These are phyloP conservation scores for Phanerochaete carnosa DNA, from an alignment of 768 basidiomycete genomes.

Conservation along the genomic window DNA sequence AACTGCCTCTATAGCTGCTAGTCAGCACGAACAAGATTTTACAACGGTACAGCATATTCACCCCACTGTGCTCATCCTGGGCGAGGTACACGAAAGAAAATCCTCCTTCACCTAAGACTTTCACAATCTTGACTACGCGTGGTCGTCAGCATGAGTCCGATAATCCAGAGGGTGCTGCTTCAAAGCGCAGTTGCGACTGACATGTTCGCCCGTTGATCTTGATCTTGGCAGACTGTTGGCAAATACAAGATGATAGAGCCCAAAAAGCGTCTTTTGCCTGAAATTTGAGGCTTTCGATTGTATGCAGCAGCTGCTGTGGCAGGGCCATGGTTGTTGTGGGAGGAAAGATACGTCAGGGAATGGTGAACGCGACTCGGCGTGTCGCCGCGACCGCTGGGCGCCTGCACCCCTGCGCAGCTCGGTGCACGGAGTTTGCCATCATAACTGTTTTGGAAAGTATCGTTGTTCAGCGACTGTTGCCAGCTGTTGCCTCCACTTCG, in stretches of 20 bases:
- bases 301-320: slow-evolving; percentile 23
- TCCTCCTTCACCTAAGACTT: slow-evolving; percentile 93
- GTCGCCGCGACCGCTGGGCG: neutral
- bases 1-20: slow-evolving; percentile 66
- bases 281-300: slow-evolving; percentile 27
- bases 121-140: slow-evolving; percentile 75
- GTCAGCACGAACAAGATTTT: neutral
- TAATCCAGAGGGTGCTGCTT: neutral
- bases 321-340: slow-evolving; percentile 15
- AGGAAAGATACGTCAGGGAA: neutral
- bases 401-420: neutral
- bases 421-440: slow-evolving; percentile 1
- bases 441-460: neutral
- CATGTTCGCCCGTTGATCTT: slow-evolving; percentile 97
- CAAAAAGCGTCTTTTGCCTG: slow-evolving; percentile 80
- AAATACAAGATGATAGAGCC: slow-evolving; percentile 78
- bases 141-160: neutral
- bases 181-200: slow-evolving; percentile 36
- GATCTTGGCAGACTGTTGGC: slow-evolving; percentile 77
- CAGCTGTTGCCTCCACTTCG: neutral
- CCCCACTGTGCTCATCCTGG: slow-evolving; percentile 82
- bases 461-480: neutral
- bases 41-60: slow-evolving; percentile 34
- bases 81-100: slow-evolving; percentile 91
- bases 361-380: slow-evolving; percentile 1